phyloP scores from a whole-genome alignment of 495 filamentous ascomycete species.

The Venustampulla echinocandica region DNA sequence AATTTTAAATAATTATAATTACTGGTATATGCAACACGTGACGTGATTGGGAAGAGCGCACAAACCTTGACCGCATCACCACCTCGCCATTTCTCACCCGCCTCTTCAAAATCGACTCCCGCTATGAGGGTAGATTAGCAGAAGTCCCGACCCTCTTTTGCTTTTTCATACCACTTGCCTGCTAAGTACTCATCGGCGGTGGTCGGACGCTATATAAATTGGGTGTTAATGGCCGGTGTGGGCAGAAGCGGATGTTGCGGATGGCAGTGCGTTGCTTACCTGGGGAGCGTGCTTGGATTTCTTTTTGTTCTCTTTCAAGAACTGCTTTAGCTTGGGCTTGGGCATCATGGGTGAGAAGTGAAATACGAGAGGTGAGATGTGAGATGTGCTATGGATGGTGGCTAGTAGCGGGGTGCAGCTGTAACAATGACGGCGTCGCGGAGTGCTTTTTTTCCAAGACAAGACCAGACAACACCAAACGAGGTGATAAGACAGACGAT shows the following conservation, averaged over 20 bases:
- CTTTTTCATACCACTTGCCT: no score
- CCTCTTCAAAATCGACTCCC: constrained; percentile 61
- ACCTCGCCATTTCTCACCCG: constrained; percentile 65
- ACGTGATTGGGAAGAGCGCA: not conserved
- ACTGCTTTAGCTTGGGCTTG: constrained; percentile 48
- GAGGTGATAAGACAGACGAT: no score
- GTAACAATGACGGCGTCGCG: no score
- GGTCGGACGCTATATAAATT: constrained; percentile 37
- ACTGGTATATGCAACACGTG: not conserved
- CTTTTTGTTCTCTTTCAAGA: constrained; percentile 40
- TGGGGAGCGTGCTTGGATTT: constrained; percentile 23
- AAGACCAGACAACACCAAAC: no score
- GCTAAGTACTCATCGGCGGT: constrained; percentile 56
- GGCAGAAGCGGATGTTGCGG: not conserved
- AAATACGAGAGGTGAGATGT: not conserved
- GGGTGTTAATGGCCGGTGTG: no score
- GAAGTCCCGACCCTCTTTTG: no score
- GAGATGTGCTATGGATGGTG: not conserved
- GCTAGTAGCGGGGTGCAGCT: no score
- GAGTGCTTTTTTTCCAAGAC: no score
- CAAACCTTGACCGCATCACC: constrained; percentile 53
- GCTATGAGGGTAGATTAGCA: no score
- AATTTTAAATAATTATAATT: no score
- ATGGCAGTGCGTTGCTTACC: constrained; percentile 4
- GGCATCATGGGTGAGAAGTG: not conserved